A percentile compares a stretch with the other conserved stretches of the same genome.
Conservation (phyloP, 805 yeast species). For the Kodamaea kaohsiungensis region DNA sequence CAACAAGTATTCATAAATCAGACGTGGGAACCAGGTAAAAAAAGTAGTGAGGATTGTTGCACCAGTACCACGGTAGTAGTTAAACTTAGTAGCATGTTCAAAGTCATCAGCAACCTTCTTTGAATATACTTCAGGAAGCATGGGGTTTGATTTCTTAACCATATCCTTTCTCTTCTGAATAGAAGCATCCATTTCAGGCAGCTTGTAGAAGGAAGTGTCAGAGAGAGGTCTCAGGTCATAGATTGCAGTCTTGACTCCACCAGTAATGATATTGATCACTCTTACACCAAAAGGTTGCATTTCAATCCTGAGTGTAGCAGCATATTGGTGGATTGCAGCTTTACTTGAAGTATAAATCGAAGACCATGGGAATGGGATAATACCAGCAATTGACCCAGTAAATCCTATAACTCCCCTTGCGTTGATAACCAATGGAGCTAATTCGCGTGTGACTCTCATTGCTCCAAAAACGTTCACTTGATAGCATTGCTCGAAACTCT, state of each 20-base stretch:
- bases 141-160: constrained; percentile 61
- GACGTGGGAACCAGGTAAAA: not conserved
- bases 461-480: constrained; percentile 74
- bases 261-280: constrained; percentile 70
- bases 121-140: constrained; percentile 59
- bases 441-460: constrained; percentile 60
- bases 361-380: constrained; percentile 69
- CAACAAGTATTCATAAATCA: not conserved
- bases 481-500: constrained; percentile 49
- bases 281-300: constrained; percentile 73
- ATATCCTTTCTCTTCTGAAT: constrained; percentile 54
- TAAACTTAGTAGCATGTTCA: constrained; percentile 1
- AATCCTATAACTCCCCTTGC: constrained; percentile 70
- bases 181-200: constrained; percentile 51
- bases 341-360: constrained; percentile 66
- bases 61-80: constrained; percentile 6
- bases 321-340: constrained; percentile 76
- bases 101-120: constrained; percentile 52
- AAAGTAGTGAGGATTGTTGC: not conserved
- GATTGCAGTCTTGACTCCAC: constrained; percentile 72
- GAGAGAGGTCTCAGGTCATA: constrained; percentile 61
- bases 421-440: constrained; percentile 54
- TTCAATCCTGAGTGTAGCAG: constrained; percentile 62
- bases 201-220: constrained; percentile 50
- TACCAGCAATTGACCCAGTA: constrained; percentile 73